Base-by-base conservation (phyloP, 2,329 filamentous ascomycete genomes). In the Ophiostoma pallidulum region DNA sequence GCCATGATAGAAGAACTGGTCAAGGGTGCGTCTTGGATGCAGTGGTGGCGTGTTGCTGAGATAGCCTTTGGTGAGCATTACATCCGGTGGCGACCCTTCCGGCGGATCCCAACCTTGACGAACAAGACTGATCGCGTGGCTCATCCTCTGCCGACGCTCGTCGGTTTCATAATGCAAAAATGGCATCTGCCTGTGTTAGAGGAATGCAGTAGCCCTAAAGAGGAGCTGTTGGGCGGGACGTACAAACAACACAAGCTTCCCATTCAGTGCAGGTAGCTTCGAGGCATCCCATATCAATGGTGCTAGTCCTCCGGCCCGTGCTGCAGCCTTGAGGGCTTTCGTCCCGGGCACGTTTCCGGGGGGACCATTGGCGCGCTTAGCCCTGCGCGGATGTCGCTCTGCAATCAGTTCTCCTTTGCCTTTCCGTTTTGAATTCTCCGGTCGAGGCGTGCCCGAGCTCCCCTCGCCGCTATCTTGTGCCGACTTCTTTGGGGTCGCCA, bases 1-100 rank as follows among this genome's bases (percentile, higher is more conserved):
- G 40, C 78, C 78, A 33, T 80, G 77, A 53, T 82, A 82, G 58
- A 77, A 80, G 59, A 77, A 83, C 48, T 84, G 79, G 55, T 83
- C 79, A 1, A 83, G 63, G 0, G 80, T 83, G 19, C 80, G 68
- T 9, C 79, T 72, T 0, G 79, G 70, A 57, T 84, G 79, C 2
- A 80, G 62, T 5, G 68, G 68, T 10, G 70, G 71, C 10, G 64
- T 66, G 19, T 62, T 62, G 8, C 62, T 60, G 16, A 76, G 49
- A 55, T 77, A 73, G 19, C 68, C 73, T 31, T 69, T 60, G 4
- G 75, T 54, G 4, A 76, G 62, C 55, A 73, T 63, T 33, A 70
- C 64, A 49, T 75, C 71, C 26, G 63, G 61, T 29, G 57, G 59
- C 1, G 57, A 41, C 4, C 53, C 59, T 1, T 54, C 54, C 8